phyloP scores from a whole-genome alignment of 371 early-diverging fungal species.

The Mucor sp. region DNA sequence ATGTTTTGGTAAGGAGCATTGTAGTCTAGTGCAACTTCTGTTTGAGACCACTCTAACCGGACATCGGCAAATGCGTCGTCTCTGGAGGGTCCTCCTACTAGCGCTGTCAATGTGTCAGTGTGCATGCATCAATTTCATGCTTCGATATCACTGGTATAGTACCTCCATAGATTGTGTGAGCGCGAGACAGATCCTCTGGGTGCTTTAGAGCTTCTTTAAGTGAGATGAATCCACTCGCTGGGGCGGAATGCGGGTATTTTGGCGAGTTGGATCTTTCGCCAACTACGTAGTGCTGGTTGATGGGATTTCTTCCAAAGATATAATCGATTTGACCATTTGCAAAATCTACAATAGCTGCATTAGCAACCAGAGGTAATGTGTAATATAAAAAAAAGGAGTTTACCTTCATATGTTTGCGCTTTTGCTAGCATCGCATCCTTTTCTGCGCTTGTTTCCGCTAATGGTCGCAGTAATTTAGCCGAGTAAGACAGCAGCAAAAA shows the following conservation, averaged over 20 bases:
- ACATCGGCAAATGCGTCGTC: slow-evolving; percentile 44
- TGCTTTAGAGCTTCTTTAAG: slow-evolving; percentile 1
- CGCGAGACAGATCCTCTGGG: neutral
- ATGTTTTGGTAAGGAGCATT: slow-evolving; percentile 52
- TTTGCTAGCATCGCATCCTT: slow-evolving; percentile 9
- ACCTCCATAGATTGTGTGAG: slow-evolving; percentile 26
- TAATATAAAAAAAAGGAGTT: too few species aligned
- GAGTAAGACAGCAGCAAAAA: slow-evolving; percentile 21
- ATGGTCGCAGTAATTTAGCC: slow-evolving; percentile 12
- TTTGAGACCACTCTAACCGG: slow-evolving; percentile 47
- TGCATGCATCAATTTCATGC: neutral
- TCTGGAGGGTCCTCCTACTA: slow-evolving; percentile 55
- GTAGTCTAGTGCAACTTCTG: slow-evolving; percentile 57
- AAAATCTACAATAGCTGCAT: neutral
- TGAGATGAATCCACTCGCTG: slow-evolving; percentile 34
- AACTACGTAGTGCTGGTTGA: slow-evolving; percentile 47
- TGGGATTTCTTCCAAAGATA: slow-evolving; percentile 53
- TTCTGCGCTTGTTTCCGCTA: neutral
- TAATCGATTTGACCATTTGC: slow-evolving; percentile 45
- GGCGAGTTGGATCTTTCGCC: slow-evolving; percentile 54
- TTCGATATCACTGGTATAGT: too few species aligned
- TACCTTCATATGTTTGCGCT: slow-evolving; percentile 17
- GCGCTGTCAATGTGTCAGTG: slow-evolving; percentile 14
- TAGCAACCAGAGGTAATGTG: neutral
- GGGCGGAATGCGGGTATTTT: slow-evolving; percentile 51